Base-by-base conservation (phyloP, 129 eudicot genomes). In the Pseudognaphalium luteoalbum region DNA sequence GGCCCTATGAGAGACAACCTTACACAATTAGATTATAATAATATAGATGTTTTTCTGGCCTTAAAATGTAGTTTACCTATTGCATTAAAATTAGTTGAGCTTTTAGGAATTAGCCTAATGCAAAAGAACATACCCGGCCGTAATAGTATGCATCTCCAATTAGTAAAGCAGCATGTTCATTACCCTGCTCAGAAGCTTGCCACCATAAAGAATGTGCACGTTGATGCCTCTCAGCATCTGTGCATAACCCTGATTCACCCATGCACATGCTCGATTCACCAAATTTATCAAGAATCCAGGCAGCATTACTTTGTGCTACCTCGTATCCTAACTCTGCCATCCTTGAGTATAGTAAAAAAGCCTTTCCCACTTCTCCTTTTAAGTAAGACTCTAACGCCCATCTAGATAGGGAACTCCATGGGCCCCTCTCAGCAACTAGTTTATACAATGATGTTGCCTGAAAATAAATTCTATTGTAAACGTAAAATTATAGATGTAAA, bases 181-280 rank as follows among this genome's bases (percentile, higher is more conserved):
- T 94, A 56, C 99, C 99, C 96, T 91, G 99, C 82, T 94, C 96
- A 78, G 99, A 94, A 75, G 99, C 99, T 84, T 89, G 92, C 97
- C 99, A 91, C 99, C 97, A 94, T 76, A 94, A 74, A 76, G 89
- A 67, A 81, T 94, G 99, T 29, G 97, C 96, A 7, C 87, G 82
- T 66, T 89, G 93, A 82, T 91, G 99, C 83, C 96, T 91, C 71
- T 91, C 97, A 3, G 86, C 76, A 79, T 91, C 90, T 8, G 90
- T 89, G 80, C 99, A 94, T 66, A 85, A 70, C 64, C 99, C 97
- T 51, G 86, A 83, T 80, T 85, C 97, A 74, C 99, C 99, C 80
- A 94, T 84, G 82, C 99, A 94, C 96, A 89, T 85, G 73, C 99
- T 89, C 25, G 74, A 72, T 76, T 91, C 97, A 72, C 96, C 97